Evolutionary conservation across 2,329 filamentous ascomycete genomes (phyloP), one percentile per base, ranked within the genome.

Genomic region (Stylonectria norvegica): DNA sequence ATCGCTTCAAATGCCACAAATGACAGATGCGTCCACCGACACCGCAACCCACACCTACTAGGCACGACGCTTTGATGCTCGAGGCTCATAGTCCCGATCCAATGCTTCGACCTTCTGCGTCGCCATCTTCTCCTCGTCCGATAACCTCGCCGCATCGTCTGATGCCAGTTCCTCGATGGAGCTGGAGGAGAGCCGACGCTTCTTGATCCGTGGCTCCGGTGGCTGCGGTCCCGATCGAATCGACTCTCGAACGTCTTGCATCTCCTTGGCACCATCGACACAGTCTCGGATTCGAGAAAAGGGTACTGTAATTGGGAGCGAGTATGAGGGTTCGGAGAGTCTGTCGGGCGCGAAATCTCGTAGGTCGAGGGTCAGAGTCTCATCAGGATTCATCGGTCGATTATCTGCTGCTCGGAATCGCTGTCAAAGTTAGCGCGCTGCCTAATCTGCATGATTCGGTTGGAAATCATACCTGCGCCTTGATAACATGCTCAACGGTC

Each of bases 1-100:
- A n/a, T n/a, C n/a, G n/a, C n/a, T n/a, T n/a, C n/a, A n/a, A n/a
- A n/a, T n/a, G n/a, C n/a, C n/a, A n/a, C n/a, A n/a, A n/a, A n/a
- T n/a, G n/a, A n/a, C n/a, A n/a, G n/a, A n/a, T n/a, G n/a, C n/a
- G n/a, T n/a, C n/a, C n/a, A n/a, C n/a, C n/a, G n/a, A n/a, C n/a
- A n/a, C n/a, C n/a, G n/a, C n/a, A n/a, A n/a, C n/a, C n/a, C n/a
- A n/a, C n/a, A n/a, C n/a, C n/a, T n/a, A 34, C 38, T 40, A 40
- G 31, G 22, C 38, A 29, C 38, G 30, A n/a, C 38, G 38, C 38
- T 40, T 40, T 17, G 31, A 29, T 22, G 32, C 32, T 23, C 22
- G 23, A 9, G 22, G 38, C 36, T 25, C 31, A 5, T 28, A 38
- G 12, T 35, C 35, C 23, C 31, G 11, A 34, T 43, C 40, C 33